These are phyloP conservation scores for Fusarium beomiforme DNA, from an alignment of 2,329 filamentous ascomycete genomes.

Conservation along the genomic window DNA sequence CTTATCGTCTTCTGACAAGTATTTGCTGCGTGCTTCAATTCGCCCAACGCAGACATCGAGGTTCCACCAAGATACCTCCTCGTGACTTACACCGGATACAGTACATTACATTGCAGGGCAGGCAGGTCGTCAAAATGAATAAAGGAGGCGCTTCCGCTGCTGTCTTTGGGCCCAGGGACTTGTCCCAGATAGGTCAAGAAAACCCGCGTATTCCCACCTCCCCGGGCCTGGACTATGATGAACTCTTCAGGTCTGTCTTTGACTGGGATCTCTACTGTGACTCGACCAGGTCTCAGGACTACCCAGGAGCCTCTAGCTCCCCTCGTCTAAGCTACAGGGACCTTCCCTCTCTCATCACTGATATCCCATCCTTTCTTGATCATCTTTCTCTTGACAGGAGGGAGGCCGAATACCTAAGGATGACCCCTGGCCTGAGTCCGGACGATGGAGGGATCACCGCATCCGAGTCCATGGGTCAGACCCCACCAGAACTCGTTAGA, in stretches of 20 bases:
- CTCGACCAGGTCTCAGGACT: constrained; percentile 46
- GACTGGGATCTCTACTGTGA: constrained; percentile 51
- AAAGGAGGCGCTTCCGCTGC: constrained; percentile 33
- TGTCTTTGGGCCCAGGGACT: constrained; percentile 44
- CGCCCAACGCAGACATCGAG: constrained; percentile 49
- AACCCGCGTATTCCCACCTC: constrained; percentile 50
- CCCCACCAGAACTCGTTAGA: constrained; percentile 51
- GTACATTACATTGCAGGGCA: constrained; percentile 36
- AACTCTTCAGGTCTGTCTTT: constrained; percentile 50
- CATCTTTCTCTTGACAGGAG: constrained; percentile 47
- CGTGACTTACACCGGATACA: constrained; percentile 52
- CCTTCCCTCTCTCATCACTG: constrained; percentile 49
- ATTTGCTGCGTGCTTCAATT: constrained; percentile 50
- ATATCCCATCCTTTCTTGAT: constrained; percentile 48
- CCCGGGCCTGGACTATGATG: constrained; percentile 46
- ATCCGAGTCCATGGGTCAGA: constrained; percentile 52
- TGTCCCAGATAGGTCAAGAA: constrained; percentile 50
- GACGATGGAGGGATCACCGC: constrained; percentile 47
- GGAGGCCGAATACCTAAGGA: constrained; percentile 46
- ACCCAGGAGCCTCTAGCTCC: constrained; percentile 41
- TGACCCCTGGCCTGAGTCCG: constrained; percentile 48
- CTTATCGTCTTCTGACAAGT: constrained; percentile 52
- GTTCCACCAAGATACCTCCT: constrained; percentile 52
- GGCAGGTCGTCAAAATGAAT: constrained; percentile 50
- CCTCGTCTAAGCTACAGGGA: constrained; percentile 44